These are phyloP conservation scores for Neurospora hispaniola DNA, from an alignment of 495 filamentous ascomycete species.

Conservation along the genomic window DNA sequence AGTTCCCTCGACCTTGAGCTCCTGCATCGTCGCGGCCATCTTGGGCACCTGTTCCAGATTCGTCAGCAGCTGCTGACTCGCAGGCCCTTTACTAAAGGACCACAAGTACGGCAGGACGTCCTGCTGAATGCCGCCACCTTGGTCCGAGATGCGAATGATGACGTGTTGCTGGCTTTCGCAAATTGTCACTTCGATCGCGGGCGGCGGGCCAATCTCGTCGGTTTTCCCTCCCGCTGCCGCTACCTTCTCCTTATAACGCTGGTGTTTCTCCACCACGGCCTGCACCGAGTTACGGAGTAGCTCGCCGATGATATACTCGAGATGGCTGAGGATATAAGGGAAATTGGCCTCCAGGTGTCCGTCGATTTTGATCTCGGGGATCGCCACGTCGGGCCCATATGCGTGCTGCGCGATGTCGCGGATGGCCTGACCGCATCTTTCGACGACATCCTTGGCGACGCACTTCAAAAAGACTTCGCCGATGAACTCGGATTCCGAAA, in stretches of 20 bases:
- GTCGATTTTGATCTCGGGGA: slow-evolving; percentile 76
- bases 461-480: slow-evolving; percentile 94
- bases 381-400: slow-evolving; percentile 53
- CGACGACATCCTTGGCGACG: slow-evolving; percentile 80
- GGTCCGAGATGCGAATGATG: slow-evolving; percentile 91
- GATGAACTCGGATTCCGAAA: slow-evolving; percentile 73
- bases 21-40: slow-evolving; percentile 91
- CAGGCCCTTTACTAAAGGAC: slow-evolving; percentile 89
- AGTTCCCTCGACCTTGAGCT: slow-evolving; percentile 40
- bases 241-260: slow-evolving; percentile 8
- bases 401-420: slow-evolving; percentile 58
- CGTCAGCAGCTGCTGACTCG: slow-evolving; percentile 57
- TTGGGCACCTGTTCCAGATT: slow-evolving; percentile 82
- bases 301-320: slow-evolving; percentile 96
- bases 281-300: slow-evolving; percentile 92
- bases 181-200: slow-evolving; percentile 85
- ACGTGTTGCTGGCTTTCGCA: slow-evolving; percentile 94
- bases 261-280: slow-evolving; percentile 65
- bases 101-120: slow-evolving; percentile 84
- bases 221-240: neutral
- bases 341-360: slow-evolving; percentile 86
- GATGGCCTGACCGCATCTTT: slow-evolving; percentile 64
- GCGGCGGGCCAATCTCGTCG: slow-evolving; percentile 36
- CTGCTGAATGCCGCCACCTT: slow-evolving; percentile 80
- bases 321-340: slow-evolving; percentile 88